Percentiles rank a stretch among this genome's conserved stretches.
Conservation (phyloP, 768 basidiomycete genomes). For the Russula ochroleuca region DNA sequence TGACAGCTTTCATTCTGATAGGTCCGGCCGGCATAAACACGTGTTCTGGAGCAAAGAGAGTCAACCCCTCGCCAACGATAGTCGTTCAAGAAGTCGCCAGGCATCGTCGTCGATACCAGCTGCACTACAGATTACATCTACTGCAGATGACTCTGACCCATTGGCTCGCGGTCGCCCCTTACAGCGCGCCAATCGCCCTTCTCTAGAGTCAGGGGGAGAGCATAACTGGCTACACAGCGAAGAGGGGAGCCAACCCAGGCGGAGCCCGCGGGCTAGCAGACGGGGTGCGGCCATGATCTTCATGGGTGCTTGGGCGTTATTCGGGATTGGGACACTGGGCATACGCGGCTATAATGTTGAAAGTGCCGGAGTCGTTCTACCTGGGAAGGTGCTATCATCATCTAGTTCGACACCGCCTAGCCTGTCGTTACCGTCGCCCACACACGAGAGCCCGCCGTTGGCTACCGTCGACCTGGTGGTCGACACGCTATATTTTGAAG, state of each 20-base stretch:
- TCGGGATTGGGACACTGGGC: slow-evolving; percentile 56
- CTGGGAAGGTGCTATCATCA: slow-evolving; percentile 48
- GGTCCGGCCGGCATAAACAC: slow-evolving; percentile 44
- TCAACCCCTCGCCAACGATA: slow-evolving; percentile 31
- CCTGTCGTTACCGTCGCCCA: not conserved
- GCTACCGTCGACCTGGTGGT: slow-evolving; percentile 12
- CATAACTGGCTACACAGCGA: slow-evolving; percentile 15
- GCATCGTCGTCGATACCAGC: slow-evolving; percentile 33
- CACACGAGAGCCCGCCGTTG: slow-evolving; percentile 8
- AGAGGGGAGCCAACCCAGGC: slow-evolving; percentile 28
- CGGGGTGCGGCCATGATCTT: slow-evolving; percentile 78
- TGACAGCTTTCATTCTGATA: slow-evolving; percentile 77
- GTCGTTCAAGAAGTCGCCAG: slow-evolving; percentile 35
- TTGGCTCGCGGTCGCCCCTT: slow-evolving; percentile 43
- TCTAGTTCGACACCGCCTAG: not conserved
- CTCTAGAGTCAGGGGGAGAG: slow-evolving; percentile 11
- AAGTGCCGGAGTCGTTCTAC: slow-evolving; percentile 32
- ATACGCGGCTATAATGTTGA: slow-evolving; percentile 33
- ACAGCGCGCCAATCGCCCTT: slow-evolving; percentile 38
- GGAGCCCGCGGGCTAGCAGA: slow-evolving; percentile 58
- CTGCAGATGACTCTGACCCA: slow-evolving; percentile 13
- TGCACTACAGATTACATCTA: slow-evolving; percentile 31
- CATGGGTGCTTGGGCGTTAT: slow-evolving; percentile 69
- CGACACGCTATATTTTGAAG: slow-evolving; percentile 8
- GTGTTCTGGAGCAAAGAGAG: slow-evolving; percentile 69